phyloP scores from a whole-genome alignment of 495 filamentous ascomycete genomes.

The Xanthoparmelia taractica region DNA sequence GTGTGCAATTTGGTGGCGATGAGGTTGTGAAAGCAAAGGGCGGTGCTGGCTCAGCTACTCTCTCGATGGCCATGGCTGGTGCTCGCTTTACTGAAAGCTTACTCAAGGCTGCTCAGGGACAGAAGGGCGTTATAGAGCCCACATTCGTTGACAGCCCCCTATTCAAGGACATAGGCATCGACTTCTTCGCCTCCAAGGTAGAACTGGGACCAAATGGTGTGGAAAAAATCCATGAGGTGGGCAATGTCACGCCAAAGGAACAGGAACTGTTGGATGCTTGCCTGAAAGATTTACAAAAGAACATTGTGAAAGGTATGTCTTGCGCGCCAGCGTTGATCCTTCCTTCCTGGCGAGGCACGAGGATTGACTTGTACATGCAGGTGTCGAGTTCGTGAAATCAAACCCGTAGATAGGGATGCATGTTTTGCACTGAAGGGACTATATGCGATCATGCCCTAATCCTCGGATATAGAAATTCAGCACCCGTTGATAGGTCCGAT shows the following conservation, averaged over 20 bases:
- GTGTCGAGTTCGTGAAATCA: slow-evolving; percentile 59
- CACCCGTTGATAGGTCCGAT: neutral
- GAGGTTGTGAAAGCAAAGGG: slow-evolving; percentile 99
- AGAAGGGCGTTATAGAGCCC: slow-evolving; percentile 93
- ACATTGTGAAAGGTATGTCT: slow-evolving; percentile 60
- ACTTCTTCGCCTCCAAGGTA: slow-evolving; percentile 91
- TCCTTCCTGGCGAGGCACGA: slow-evolving; percentile 16
- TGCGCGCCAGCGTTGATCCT: neutral
- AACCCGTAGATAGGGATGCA: slow-evolving; percentile 47
- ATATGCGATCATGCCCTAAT: neutral
- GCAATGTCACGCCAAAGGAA: slow-evolving; percentile 74
- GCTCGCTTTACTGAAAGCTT: slow-evolving; percentile 93
- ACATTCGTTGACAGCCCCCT: slow-evolving; percentile 95
- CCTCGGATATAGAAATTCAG: neutral
- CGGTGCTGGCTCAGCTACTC: slow-evolving; percentile 93
- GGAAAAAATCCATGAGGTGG: slow-evolving; percentile 82
- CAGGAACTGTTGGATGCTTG: slow-evolving; percentile 79
- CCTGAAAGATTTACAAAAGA: slow-evolving; percentile 82
- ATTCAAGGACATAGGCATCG: slow-evolving; percentile 92
- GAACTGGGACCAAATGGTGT: slow-evolving; percentile 95
- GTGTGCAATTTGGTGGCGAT: slow-evolving; percentile 98
- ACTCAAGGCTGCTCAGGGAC: slow-evolving; percentile 83
- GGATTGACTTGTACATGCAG: slow-evolving; percentile 19
- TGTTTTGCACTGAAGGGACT: neutral
- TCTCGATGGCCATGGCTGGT: slow-evolving; percentile 98